A percentile compares a stretch with the other conserved stretches of the same genome.
Conservation (phyloP, 768 basidiomycete genomes). For the Pulveroboletus sp. region DNA sequence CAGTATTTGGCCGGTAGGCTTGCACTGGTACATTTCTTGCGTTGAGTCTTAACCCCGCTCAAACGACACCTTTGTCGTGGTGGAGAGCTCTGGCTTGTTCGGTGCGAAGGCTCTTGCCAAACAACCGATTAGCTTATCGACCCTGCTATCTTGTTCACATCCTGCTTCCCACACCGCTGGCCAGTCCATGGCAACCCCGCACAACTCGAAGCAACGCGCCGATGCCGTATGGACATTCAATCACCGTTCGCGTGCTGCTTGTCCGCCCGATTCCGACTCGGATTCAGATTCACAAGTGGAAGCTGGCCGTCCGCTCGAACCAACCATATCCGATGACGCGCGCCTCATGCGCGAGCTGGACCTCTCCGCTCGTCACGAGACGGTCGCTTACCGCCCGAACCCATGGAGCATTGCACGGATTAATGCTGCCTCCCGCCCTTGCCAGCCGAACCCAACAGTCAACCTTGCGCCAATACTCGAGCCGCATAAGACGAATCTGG, state of each 20-base stretch:
- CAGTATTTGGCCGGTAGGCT: no score
- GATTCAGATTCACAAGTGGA: constrained; percentile 22
- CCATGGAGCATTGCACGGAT: constrained; percentile 80
- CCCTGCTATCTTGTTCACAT: no score
- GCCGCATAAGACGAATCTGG: no score
- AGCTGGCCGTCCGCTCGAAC: no score
- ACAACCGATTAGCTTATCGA: background rate
- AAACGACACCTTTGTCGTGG: no score
- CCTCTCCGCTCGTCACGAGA: constrained; percentile 54
- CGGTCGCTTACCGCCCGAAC: constrained; percentile 65
- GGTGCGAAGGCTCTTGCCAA: constrained; percentile 15
- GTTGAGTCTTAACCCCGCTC: no score
- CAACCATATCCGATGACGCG: constrained; percentile 26
- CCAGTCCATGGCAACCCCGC: background rate
- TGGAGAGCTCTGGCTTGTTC: no score
- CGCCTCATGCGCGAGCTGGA: constrained; percentile 49
- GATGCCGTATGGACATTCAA: constrained; percentile 30
- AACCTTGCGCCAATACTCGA: no score
- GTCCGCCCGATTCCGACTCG: constrained; percentile 17
- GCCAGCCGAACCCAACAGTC: background rate
- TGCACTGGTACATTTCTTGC: no score
- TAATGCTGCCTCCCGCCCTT: constrained; percentile 57
- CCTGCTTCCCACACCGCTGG: no score
- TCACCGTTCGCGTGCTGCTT: constrained; percentile 11
- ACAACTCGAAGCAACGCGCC: background rate